Percentiles rank a stretch among this genome's conserved stretches.
Conservation (phyloP, 306 rosid species). For the Phaseolus lunatus region DNA sequence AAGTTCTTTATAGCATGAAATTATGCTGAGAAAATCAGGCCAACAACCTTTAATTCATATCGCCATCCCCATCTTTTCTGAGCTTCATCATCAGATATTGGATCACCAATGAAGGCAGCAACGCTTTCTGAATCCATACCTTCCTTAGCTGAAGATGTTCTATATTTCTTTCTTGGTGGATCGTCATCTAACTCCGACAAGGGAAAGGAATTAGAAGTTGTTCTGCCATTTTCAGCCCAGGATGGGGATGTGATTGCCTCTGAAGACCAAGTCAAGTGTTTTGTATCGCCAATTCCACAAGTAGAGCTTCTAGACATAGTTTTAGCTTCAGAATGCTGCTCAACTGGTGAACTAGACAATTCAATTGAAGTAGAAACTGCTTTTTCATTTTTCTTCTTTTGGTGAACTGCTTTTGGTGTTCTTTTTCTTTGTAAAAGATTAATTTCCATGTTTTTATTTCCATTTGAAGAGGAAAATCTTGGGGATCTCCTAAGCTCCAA, state of each 20-base stretch:
- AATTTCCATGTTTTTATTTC: conserved; percentile 11
- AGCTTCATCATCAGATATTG: conserved; percentile 82
- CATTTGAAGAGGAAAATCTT: conserved; percentile 50
- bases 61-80: conserved; percentile 94
- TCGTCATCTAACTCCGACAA: conserved; percentile 50
- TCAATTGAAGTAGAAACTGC: conserved; percentile 33
- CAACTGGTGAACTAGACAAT: conserved; percentile 50
- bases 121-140: conserved; percentile 13
- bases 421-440: conserved; percentile 4
- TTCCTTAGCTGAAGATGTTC: conserved; percentile 38
- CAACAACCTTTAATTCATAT: conserved; percentile 79
- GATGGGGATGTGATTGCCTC: conserved; percentile 37
- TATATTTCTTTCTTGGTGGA: conserved; percentile 50
- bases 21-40: conserved; percentile 33
- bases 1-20: conserved; percentile 19
- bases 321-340: conserved; percentile 33
- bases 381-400: conserved; percentile 23
- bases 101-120: conserved; percentile 77
- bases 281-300: conserved; percentile 34
- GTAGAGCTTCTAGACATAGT: conserved; percentile 42
- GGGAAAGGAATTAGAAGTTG: conserved; percentile 45
- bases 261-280: conserved; percentile 42
- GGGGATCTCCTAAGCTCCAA: conserved; percentile 52
- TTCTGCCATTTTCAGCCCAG: conserved; percentile 51
- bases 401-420: conserved; percentile 33